Evolutionary conservation across 257 asterid genomes (phyloP).

Genomic region (Paulownia fortunei): DNA sequence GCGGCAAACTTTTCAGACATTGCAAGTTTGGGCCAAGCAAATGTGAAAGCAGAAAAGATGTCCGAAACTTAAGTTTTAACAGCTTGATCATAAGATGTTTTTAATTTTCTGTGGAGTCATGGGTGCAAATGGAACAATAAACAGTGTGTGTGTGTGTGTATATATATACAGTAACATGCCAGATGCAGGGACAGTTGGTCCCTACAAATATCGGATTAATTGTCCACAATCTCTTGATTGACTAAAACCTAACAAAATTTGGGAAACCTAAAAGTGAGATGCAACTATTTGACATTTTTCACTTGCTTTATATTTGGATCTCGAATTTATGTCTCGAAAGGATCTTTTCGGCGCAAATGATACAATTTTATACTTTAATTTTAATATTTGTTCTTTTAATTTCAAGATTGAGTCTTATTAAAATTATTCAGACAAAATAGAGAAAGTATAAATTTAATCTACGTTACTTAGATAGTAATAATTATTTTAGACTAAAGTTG

Average conservation of each 20-base stretch:
- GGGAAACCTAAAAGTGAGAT: neutral
- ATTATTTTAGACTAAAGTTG: too few relatives aligned
- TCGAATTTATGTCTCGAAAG: too few relatives aligned
- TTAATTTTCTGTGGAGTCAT: neutral
- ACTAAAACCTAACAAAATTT: neutral
- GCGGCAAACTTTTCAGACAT: neutral
- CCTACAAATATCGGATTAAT: neutral
- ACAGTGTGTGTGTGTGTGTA: neutral
- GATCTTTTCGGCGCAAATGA: too few relatives aligned
- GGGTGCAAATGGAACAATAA: neutral
- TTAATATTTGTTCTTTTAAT: neutral
- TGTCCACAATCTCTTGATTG: neutral
- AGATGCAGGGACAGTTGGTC: neutral
- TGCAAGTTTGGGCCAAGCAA: neutral
- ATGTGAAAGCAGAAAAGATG: neutral
- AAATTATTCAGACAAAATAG: too few relatives aligned
- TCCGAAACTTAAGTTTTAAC: neutral
- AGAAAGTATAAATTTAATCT: too few relatives aligned
- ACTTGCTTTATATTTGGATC: too few relatives aligned
- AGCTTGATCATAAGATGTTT: neutral
- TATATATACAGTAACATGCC: too few relatives aligned
- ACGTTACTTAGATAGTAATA: too few relatives aligned
- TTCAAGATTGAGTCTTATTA: too few relatives aligned
- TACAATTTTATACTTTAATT: too few relatives aligned
- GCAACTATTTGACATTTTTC: neutral